Percentiles rank a stretch among this genome's conserved stretches.
Evolutionary conservation across 2,329 filamentous ascomycete genomes (phyloP).

Genomic region (Aspergillus sp.): DNA sequence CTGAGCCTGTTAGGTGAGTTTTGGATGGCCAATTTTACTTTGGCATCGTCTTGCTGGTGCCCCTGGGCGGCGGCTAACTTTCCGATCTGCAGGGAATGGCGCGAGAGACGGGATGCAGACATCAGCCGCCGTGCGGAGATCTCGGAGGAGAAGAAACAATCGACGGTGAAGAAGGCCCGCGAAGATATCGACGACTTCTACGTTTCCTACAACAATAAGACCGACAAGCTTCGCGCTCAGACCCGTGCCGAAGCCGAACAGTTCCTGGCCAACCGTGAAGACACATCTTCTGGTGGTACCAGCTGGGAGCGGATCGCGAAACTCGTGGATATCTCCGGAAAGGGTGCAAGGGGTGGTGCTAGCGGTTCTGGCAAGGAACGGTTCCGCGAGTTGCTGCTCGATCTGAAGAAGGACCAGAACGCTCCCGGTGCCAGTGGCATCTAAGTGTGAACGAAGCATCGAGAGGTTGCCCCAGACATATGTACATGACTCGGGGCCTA

Average conservation of each 20-base stretch:
- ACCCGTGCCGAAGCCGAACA: constrained; percentile 90
- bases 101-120: constrained; percentile 79
- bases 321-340: constrained; percentile 94
- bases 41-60: not conserved
- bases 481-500: not conserved
- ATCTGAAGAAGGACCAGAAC: constrained; percentile 89
- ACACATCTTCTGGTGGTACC: constrained; percentile 90
- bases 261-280: constrained; percentile 83
- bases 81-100: constrained; percentile 65
- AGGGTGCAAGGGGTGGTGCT: constrained; percentile 81
- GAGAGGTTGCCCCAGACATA: not conserved
- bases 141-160: constrained; percentile 75
- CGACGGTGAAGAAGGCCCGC: constrained; percentile 84
- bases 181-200: constrained; percentile 98
- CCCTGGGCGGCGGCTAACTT: not conserved
- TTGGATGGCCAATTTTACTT: not conserved
- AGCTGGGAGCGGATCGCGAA: constrained; percentile 99
- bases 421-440: constrained; percentile 59
- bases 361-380: constrained; percentile 91
- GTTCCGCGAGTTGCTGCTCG: constrained; percentile 86
- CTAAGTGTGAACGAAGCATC: constrained; percentile 16
- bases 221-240: constrained; percentile 87
- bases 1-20: constrained; percentile 70
- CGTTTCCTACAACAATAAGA: constrained; percentile 98
- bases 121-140: constrained; percentile 82